Conservation (phyloP, 2,329 filamentous ascomycete genomes). For the Aspergillus sp. region DNA sequence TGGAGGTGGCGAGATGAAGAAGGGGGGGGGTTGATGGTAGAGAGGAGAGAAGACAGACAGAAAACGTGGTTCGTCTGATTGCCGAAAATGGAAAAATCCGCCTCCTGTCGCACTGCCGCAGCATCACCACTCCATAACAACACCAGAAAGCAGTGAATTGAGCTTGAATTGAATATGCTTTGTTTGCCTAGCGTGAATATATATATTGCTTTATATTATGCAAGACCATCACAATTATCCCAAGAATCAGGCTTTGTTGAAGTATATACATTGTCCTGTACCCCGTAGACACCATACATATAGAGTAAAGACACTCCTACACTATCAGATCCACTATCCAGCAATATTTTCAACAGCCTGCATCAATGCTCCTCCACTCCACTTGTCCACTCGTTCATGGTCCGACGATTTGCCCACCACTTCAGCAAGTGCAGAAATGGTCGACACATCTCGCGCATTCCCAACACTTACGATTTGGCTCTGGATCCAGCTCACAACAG, state of each 20-base stretch:
- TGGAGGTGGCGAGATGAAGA: background rate
- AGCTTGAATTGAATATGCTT: too few relatives aligned
- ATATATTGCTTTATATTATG: too few relatives aligned
- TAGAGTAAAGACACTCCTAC: too few relatives aligned
- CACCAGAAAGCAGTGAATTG: too few relatives aligned
- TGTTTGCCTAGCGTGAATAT: too few relatives aligned
- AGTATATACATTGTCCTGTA: too few relatives aligned
- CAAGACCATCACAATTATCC: too few relatives aligned
- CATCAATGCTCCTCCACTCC: slow-evolving; percentile 53
- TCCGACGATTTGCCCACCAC: slow-evolving; percentile 61
- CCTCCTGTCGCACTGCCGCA: background rate
- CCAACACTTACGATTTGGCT: slow-evolving; percentile 47
- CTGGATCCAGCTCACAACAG: slow-evolving; percentile 67
- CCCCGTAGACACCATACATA: too few relatives aligned
- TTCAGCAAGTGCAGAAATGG: slow-evolving; percentile 51
- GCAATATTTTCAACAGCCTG: slow-evolving; percentile 21
- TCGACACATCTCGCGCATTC: slow-evolving; percentile 34
- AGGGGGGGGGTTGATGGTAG: slow-evolving; percentile 1
- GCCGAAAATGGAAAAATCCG: slow-evolving; percentile 11
- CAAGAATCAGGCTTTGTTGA: too few relatives aligned
- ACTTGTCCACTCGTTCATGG: slow-evolving; percentile 55
- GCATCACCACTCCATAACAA: background rate
- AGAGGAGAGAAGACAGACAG: background rate
- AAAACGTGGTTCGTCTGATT: slow-evolving; percentile 5
- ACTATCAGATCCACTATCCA: slow-evolving; percentile 4